Percentiles rank a stretch among this genome's conserved stretches.
These are phyloP conservation scores for Daldinia eschscholtzii DNA, from an alignment of 2,329 filamentous ascomycete species.

Conservation along the genomic window DNA sequence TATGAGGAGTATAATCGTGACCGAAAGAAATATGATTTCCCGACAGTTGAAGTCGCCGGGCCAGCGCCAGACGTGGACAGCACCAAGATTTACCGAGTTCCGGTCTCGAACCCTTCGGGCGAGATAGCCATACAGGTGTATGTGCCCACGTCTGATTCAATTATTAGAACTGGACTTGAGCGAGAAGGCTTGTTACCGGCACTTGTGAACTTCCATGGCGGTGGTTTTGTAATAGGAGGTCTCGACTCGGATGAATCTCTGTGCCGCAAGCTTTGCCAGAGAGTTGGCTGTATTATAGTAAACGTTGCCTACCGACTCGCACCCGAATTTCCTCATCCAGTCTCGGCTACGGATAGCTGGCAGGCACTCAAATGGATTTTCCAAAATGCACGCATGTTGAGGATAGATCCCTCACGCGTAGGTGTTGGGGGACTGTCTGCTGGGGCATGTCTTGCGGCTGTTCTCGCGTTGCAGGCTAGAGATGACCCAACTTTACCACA, in stretches of 20 bases:
- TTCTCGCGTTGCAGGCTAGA: constrained; percentile 45
- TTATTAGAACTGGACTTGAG: constrained; percentile 37
- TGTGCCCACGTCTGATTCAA: constrained; percentile 55
- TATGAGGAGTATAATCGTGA: constrained; percentile 49
- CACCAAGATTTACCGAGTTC: constrained; percentile 44
- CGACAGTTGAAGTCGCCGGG: constrained; percentile 41
- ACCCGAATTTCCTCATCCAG: constrained; percentile 64
- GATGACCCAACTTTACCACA: constrained; percentile 49
- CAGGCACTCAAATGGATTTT: constrained; percentile 59
- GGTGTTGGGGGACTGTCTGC: constrained; percentile 48
- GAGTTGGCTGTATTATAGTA: constrained; percentile 60
- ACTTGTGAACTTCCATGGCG: constrained; percentile 64
- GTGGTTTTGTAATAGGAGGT: constrained; percentile 64
- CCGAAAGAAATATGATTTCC: constrained; percentile 46
- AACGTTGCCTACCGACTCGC: constrained; percentile 66
- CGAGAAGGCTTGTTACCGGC: constrained; percentile 58
- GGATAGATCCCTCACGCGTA: constrained; percentile 46
- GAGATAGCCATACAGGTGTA: constrained; percentile 59
- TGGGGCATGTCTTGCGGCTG: constrained; percentile 49
- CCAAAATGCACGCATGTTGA: constrained; percentile 49
- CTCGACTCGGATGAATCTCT: constrained; percentile 63
- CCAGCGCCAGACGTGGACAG: constrained; percentile 44
- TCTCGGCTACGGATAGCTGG: constrained; percentile 62
- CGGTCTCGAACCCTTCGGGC: constrained; percentile 44
- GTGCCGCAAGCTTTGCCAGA: constrained; percentile 61